Evolutionary conservation across 2,329 filamentous ascomycete genomes (phyloP), one percentile per base, ranked within the genome.

Genomic region (Cladosporium velox): DNA sequence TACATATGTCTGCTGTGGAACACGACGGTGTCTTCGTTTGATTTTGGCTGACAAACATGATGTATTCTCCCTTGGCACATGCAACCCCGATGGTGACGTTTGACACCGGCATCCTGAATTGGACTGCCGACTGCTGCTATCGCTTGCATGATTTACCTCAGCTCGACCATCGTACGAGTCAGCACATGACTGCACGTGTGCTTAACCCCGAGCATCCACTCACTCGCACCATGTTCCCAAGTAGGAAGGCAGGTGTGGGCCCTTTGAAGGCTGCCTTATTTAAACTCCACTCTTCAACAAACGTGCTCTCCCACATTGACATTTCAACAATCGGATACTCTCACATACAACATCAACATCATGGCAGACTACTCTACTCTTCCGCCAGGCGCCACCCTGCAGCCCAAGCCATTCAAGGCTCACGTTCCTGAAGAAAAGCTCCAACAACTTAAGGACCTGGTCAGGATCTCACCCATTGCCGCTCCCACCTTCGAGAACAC

Each of bases 401-500:
- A 77, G 15, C 76, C 78, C 6, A 76, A 75, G 21, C 79, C 80
- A 0, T 85, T 84, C 74, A 79, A 73, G 10, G 76, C 80, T 24
- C 69, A 77, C 15, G 75, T 84, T 7, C 73, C 80, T 1, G 80
- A 84, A 6, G 71, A 79, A 26, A 78, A 82, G 44, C 66, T 86
- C 0, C 67, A 77, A 18, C 79, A 83, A 15, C 80, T 86, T 67
- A 77, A 79, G 64, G 76, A 80, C 3, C 75, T 86, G 1, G 70
- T 86, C 11, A 77, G 77, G 59, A 72, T 85, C 4, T 82, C 83
- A 4, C 82, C 79, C 58, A 75, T 86, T 14, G 83, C 79, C 0
- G 82, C 83, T 1, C 71, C 74, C 4, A 83, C 81, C 1, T 86
- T 79, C 49, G 84, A 85, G 70, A 85, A 84, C 71, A 75, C 75